A percentile compares a stretch with the other conserved stretches of the same genome.
Conservation (phyloP, 1,284 basidiomycete species). For the Ceratobasidium sp. region DNA sequence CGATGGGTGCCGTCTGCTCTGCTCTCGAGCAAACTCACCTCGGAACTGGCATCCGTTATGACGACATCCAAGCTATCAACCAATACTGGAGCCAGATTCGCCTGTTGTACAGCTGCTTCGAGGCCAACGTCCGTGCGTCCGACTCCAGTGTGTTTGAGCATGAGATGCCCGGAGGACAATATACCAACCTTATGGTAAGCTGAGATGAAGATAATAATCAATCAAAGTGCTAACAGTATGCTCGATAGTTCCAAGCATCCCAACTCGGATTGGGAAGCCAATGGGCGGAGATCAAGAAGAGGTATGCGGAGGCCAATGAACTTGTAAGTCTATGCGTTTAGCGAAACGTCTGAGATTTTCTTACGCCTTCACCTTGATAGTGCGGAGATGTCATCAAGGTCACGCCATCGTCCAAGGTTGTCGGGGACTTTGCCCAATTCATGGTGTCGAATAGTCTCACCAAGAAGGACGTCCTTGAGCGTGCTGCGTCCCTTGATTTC, state of each 20-base stretch:
- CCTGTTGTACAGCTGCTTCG: slow-evolving; percentile 94
- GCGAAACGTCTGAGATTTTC: slow-evolving; percentile 3
- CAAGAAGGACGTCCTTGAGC: slow-evolving; percentile 83
- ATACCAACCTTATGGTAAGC: slow-evolving; percentile 88
- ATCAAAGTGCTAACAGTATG: neutral
- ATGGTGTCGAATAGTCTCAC: slow-evolving; percentile 95
- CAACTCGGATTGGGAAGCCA: slow-evolving; percentile 97
- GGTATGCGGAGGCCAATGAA: slow-evolving; percentile 96
- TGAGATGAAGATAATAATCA: neutral
- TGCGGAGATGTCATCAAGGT: slow-evolving; percentile 99
- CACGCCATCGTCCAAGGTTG: slow-evolving; percentile 98
- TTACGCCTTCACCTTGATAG: slow-evolving; percentile 51
- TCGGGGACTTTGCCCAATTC: slow-evolving; percentile 99
- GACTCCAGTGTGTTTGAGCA: slow-evolving; percentile 98
- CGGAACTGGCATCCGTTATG: slow-evolving; percentile 96
- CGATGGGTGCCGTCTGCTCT: slow-evolving; percentile 95
- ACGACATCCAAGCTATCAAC: slow-evolving; percentile 97
- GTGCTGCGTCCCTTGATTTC: slow-evolving; percentile 93
- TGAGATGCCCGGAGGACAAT: slow-evolving; percentile 99
- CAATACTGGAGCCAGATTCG: slow-evolving; percentile 98
- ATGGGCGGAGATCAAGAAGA: slow-evolving; percentile 99
- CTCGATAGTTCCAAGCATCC: slow-evolving; percentile 89
- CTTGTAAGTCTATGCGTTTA: slow-evolving; percentile 61
- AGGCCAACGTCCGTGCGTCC: slow-evolving; percentile 96
- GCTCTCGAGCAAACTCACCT: slow-evolving; percentile 94